phyloP scores from a whole-genome alignment of 441 rosid genomes.

The Euphorbia schlechtendalii region DNA sequence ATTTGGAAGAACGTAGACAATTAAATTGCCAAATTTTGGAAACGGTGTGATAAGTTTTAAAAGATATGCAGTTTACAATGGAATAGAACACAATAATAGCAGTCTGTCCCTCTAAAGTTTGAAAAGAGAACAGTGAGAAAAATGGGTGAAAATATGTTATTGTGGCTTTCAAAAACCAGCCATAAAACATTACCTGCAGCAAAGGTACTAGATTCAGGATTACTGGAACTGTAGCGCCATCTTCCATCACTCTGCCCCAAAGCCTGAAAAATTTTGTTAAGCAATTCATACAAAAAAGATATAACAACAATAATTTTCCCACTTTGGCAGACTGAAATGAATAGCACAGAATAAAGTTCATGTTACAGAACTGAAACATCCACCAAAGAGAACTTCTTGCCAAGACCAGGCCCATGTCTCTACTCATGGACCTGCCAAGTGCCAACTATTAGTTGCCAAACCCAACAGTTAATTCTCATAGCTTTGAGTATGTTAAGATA shows the following conservation, averaged over 20 bases:
- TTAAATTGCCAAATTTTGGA: no score
- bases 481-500: neutral
- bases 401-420: neutral
- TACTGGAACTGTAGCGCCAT: conserved; percentile 80
- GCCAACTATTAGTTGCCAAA: neutral
- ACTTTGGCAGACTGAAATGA: neutral
- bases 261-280: conserved; percentile 48
- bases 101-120: conserved; percentile 7
- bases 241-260: conserved; percentile 93
- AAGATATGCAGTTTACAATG: no score
- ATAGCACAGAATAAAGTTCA: neutral
- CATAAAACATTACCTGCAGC: conserved; percentile 85
- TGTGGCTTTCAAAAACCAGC: no score
- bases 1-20: no score
- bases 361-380: neutral
- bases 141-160: no score
- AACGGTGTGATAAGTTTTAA: no score
- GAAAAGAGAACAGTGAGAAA: no score
- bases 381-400: neutral
- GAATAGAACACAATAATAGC: neutral
- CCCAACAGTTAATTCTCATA: neutral
- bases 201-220: conserved; percentile 73
- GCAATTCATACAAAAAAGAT: conserved; percentile 6
- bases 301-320: neutral
- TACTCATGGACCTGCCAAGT: neutral